Base-by-base conservation (phyloP, 2,329 filamentous ascomycete species). In the Claviceps digitariae region DNA sequence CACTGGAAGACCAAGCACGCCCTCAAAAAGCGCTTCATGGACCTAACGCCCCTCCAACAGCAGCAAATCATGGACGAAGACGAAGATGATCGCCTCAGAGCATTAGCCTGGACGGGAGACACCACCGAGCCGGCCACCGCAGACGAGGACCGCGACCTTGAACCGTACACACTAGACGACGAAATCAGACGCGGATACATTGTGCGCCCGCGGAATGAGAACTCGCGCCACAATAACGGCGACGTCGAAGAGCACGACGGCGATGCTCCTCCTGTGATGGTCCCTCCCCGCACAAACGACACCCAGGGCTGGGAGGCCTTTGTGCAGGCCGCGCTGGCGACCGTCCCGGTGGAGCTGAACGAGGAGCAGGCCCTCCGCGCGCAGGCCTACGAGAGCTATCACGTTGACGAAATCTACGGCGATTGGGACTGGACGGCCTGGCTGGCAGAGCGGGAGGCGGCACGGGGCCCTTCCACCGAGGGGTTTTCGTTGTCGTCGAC, bases 1-100 rank as follows among this genome's bases (percentile, higher is more conserved):
- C 69, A 72, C 60, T 77, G 74, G 74, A 65, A 66, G 59, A 66
- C 61, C 34, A 70, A 69, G 59, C 73, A 77, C 52, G 67, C 66
- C 34, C 62, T 69, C 56, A 76, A 77, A 64, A 70, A 69, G 52
- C 66, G 66, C 4, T 78, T 72, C 69, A 47, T 58, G 29, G 57
- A 60, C 4, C 67, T 78, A 40, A 63, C 64, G 0, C 54, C 60
- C 1, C 62, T 65, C 40, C 62, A 74, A 57, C 68, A 67, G 59
- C 57, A 65, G 29, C 64, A 67, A 12, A 69, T 78, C 46, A 60
- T 61, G n/a, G 63, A 63, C 1, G 62, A 67, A 3, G 67, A 69
- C 52, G 61, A 66, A 25, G 66, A 69, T 47, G 65, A 69, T 29
- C 59, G 59, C 1, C 63, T 71, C 9, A 63, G 66, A 5, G 63